Percentiles rank a stretch among this genome's conserved stretches.
These are phyloP conservation scores for Magnusiomyces paraingens DNA, from an alignment of 1,139 yeast species.

Conservation along the genomic window DNA sequence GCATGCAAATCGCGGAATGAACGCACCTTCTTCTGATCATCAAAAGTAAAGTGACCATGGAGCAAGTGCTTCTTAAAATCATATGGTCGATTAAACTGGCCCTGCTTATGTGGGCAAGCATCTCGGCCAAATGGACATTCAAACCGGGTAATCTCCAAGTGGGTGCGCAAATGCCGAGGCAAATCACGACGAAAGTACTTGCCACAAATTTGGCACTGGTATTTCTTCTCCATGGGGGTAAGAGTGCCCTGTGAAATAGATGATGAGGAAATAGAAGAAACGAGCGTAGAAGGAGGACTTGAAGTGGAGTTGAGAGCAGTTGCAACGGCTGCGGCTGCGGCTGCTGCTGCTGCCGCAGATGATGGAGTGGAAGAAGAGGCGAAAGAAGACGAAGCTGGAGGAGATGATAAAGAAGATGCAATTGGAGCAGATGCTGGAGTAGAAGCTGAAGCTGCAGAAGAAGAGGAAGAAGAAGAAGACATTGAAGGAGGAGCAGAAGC, in stretches of 20 bases:
- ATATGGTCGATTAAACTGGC: constrained; percentile 61
- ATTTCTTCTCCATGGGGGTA: constrained; percentile 20
- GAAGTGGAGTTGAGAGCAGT: constrained; percentile 2
- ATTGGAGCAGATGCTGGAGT: neutral
- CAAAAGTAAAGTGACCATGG: constrained; percentile 54
- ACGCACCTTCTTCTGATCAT: constrained; percentile 39
- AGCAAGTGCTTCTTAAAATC: constrained; percentile 63
- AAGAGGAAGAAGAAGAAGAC: neutral
- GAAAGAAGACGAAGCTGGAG: neutral
- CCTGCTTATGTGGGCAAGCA: constrained; percentile 54
- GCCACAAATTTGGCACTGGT: constrained; percentile 50
- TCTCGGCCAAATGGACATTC: constrained; percentile 52
- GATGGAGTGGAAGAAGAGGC: neutral
- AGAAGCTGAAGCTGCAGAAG: neutral
- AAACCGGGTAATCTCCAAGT: constrained; percentile 52
- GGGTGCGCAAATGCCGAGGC: constrained; percentile 60
- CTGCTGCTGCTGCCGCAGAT: neutral
- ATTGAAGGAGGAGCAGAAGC: neutral
- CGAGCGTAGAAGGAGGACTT: neutral
- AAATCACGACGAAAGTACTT: constrained; percentile 55
- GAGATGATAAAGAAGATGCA: neutral
- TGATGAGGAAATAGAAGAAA: neutral
- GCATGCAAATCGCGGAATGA: constrained; percentile 48
- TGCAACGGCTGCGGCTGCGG: constrained; percentile 4
- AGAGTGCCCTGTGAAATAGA: neutral